A percentile compares a stretch with the other conserved stretches of the same genome.
Evolutionary conservation across 495 filamentous ascomycete species (phyloP).

Genomic region (Podospora sp.): DNA sequence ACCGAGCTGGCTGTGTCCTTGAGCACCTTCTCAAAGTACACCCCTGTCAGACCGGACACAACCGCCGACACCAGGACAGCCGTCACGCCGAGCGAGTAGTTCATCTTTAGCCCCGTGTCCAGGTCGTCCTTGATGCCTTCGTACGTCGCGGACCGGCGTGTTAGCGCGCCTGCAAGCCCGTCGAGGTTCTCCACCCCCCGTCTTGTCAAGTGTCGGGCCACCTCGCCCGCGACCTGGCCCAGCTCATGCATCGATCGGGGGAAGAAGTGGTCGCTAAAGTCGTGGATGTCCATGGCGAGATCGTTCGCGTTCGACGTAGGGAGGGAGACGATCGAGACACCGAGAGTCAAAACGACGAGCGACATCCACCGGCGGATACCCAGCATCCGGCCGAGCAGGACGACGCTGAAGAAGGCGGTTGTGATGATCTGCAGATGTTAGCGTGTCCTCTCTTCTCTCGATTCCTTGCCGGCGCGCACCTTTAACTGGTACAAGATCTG

Average conservation of each 20-base stretch:
- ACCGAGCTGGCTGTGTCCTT: slow-evolving; percentile 72
- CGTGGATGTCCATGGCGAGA: slow-evolving; percentile 52
- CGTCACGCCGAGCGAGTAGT: slow-evolving; percentile 72
- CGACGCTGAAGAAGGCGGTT: slow-evolving; percentile 84
- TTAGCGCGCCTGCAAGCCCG: slow-evolving; percentile 52
- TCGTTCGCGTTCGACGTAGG: slow-evolving; percentile 57
- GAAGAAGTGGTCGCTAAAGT: slow-evolving; percentile 65
- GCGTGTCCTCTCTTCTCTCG: neutral
- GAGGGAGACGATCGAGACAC: slow-evolving; percentile 86
- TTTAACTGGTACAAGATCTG: slow-evolving; percentile 93
- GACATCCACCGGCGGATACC: slow-evolving; percentile 74
- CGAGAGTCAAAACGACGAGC: slow-evolving; percentile 76
- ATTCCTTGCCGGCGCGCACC: slow-evolving; percentile 25
- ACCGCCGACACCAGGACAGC: slow-evolving; percentile 75
- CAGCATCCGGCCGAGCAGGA: slow-evolving; percentile 70
- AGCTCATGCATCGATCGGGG: slow-evolving; percentile 71
- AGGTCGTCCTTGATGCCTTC: slow-evolving; percentile 89
- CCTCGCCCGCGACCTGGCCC: slow-evolving; percentile 51
- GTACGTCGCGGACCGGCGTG: slow-evolving; percentile 88
- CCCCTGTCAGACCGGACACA: slow-evolving; percentile 80
- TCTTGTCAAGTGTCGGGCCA: slow-evolving; percentile 53
- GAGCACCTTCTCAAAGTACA: slow-evolving; percentile 94
- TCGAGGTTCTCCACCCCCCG: slow-evolving; percentile 47
- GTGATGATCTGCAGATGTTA: slow-evolving; percentile 63
- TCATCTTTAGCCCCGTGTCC: slow-evolving; percentile 65